Evolutionary conservation across 306 rosid genomes (phyloP).

Genomic region (Cicer yamashitae): DNA sequence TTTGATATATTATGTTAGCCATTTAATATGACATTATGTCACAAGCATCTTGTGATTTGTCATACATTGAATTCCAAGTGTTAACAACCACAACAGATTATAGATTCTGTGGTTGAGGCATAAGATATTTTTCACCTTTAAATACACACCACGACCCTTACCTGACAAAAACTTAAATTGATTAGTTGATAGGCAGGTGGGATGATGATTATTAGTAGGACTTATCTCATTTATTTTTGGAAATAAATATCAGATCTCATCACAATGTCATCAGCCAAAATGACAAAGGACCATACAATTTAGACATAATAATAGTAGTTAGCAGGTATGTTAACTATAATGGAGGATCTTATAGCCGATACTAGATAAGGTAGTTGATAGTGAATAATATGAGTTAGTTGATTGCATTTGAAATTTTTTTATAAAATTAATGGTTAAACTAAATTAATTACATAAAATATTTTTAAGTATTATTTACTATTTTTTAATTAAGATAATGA

Average conservation of each 20-base stretch:
- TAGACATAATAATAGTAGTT: too few relatives aligned
- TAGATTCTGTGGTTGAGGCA: neutral
- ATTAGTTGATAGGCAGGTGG: conserved; percentile 30
- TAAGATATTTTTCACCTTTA: conserved; percentile 28
- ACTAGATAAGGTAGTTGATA: too few relatives aligned
- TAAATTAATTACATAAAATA: too few relatives aligned
- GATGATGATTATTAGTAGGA: conserved; percentile 25
- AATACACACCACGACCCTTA: conserved; percentile 8
- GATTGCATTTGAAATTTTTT: too few relatives aligned
- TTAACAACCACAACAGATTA: neutral
- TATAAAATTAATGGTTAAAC: too few relatives aligned
- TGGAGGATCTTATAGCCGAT: too few relatives aligned
- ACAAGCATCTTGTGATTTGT: conserved; percentile 11
- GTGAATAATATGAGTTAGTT: too few relatives aligned
- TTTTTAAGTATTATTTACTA: too few relatives aligned
- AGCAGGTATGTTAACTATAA: too few relatives aligned
- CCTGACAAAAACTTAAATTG: conserved; percentile 2
- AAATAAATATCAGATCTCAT: conserved; percentile 16
- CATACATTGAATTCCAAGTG: neutral
- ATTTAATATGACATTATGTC: neutral
- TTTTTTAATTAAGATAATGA: too few relatives aligned
- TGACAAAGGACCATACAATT: neutral
- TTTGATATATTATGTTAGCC: too few relatives aligned
- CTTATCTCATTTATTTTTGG: conserved; percentile 30
- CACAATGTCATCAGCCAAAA: neutral